Evolutionary conservation across 108 stramenopile genomes (phyloP), one percentile per base, ranked within the genome.

Genomic region (Epithemia pelagica): DNA sequence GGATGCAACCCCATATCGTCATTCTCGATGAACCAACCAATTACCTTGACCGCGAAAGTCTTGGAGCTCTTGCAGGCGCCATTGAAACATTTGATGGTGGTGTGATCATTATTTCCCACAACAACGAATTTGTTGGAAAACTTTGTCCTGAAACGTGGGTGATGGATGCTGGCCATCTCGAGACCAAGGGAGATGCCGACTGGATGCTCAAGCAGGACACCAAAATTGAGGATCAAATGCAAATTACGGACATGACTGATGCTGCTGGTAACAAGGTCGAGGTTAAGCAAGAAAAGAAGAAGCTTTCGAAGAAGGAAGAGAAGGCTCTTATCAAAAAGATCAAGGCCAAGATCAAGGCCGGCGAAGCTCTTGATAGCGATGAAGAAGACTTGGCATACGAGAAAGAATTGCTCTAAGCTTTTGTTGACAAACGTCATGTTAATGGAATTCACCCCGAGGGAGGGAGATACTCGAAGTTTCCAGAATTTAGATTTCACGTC

Each of bases 11-110:
- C 21, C 98, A 99, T 78, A 95, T 99, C 65, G 76, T 77, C 64
- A 97, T 99, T 64, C 85, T 99, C 70, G 98, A 99, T 74, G 98
- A 99, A 78, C 98, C 98, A 5, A 99, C 98, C 62, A 99, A 99
- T 87, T 99, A 99, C 84, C 87, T 99, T 32, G 98, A 99, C 74
- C 84, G 98, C 59, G 98, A 99, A 70, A 85, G 88, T 56, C 88
- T 99, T 57, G 98, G 98, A 31, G 98, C 96, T 30, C 87, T 99
- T 71, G 97, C 97, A n/a, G 88, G 86, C 54, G 98, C 96, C 67
- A 99, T 99, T 76, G 90, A 96, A 72, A 74, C 73, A 22, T 99
- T 94, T 72, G 97, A 96, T 57, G 98, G 98, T 64, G 98, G 98
- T 70, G 93, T 99, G 53, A 95, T 99, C 72, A 98, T 99, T 74